Evolutionary conservation across 2,329 filamentous ascomycete species (phyloP).

Genomic region (Talaromyces marneffei): DNA sequence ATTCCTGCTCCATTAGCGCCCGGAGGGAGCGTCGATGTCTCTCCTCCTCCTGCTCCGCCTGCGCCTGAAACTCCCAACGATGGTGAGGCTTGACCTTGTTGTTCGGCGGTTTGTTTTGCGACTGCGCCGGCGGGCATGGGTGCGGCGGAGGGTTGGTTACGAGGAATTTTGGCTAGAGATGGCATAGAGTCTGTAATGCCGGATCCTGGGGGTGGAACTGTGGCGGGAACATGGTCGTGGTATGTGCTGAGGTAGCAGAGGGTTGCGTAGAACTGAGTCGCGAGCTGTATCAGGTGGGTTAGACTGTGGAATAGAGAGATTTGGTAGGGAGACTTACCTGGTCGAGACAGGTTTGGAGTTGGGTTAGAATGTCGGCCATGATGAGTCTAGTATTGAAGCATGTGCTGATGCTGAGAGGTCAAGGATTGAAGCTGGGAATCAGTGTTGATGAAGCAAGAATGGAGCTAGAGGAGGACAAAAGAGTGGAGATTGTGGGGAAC

Average conservation of each 20-base stretch:
- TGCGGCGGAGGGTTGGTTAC: conserved; percentile 33
- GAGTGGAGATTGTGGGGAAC: neutral
- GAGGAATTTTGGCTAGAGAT: conserved; percentile 37
- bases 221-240: conserved; percentile 40
- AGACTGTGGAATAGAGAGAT: neutral
- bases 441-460: neutral
- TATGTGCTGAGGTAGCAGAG: conserved; percentile 45
- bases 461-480: neutral
- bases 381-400: neutral
- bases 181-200: conserved; percentile 31
- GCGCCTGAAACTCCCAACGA: neutral
- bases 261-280: conserved; percentile 48
- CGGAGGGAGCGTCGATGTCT: conserved; percentile 17
- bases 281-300: conserved; percentile 31
- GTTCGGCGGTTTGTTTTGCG: conserved; percentile 17
- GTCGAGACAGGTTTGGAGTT: conserved; percentile 47
- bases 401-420: neutral
- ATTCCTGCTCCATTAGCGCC: conserved; percentile 12
- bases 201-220: conserved; percentile 20
- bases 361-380: conserved; percentile 46
- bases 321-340: conserved; percentile 30
- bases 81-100: conserved; percentile 12
- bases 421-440: neutral
- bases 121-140: conserved; percentile 25
- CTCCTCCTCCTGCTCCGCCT: neutral